These are phyloP conservation scores for Dictyostelium gargantuum DNA, from an alignment of 208 protist genomes.

Conservation along the genomic window DNA sequence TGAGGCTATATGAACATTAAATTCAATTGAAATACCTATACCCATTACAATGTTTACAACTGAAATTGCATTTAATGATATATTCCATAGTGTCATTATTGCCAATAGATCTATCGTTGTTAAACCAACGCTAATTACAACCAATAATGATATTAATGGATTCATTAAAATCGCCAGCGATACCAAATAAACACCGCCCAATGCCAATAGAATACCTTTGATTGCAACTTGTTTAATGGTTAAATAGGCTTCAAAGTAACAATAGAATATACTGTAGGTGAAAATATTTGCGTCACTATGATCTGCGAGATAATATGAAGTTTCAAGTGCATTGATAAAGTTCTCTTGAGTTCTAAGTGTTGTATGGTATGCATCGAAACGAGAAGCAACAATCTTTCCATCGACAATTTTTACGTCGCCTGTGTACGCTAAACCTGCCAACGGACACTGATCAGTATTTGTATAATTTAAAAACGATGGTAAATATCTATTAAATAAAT, in stretches of 20 bases:
- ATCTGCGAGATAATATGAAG: neutral
- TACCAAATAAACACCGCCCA: slow-evolving; percentile 78
- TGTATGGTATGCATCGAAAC: slow-evolving; percentile 66
- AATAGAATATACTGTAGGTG: slow-evolving; percentile 82
- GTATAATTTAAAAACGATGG: neutral
- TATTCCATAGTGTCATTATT: slow-evolving; percentile 81
- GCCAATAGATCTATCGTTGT: slow-evolving; percentile 76
- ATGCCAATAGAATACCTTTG: slow-evolving; percentile 43
- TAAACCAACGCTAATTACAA: slow-evolving; percentile 77
- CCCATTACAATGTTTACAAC: slow-evolving; percentile 85
- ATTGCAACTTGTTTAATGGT: slow-evolving; percentile 71
- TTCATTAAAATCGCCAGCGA: slow-evolving; percentile 62
- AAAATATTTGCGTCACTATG: slow-evolving; percentile 52
- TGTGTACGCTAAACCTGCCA: neutral
- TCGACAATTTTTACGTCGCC: neutral
- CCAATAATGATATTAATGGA: slow-evolving; percentile 66
- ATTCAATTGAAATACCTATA: slow-evolving; percentile 86
- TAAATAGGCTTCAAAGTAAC: slow-evolving; percentile 86
- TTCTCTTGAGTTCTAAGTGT: slow-evolving; percentile 68
- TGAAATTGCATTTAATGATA: slow-evolving; percentile 83
- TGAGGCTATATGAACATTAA: slow-evolving; percentile 83
- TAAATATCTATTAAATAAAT: neutral
- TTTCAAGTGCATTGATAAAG: slow-evolving; percentile 74
- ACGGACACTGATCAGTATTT: neutral
- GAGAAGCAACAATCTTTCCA: slow-evolving; percentile 2